Conservation (phyloP, 2,329 filamentous ascomycete genomes). For the Verticillium alfalfae region DNA sequence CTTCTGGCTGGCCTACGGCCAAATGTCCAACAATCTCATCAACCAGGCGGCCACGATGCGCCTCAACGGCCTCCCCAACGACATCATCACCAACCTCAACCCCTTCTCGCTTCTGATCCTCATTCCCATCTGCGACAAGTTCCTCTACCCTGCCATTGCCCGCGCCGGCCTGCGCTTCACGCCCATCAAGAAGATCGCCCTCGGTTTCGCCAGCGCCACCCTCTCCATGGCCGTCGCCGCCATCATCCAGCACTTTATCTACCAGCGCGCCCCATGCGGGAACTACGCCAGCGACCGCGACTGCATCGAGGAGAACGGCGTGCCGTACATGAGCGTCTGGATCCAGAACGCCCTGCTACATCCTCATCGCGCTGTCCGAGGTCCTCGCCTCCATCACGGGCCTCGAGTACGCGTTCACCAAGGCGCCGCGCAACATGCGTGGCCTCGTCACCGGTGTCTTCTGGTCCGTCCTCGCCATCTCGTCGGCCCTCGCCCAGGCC, state of each 20-base stretch:
- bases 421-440: constrained; percentile 60
- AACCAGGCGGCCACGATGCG: constrained; percentile 9
- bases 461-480: constrained; percentile 54
- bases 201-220: constrained; percentile 17
- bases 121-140: constrained; percentile 61
- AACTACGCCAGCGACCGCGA: constrained; percentile 35
- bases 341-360: constrained; percentile 29
- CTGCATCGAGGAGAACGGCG: constrained; percentile 24
- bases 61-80: constrained; percentile 7
- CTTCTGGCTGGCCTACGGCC: constrained; percentile 10
- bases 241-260: constrained; percentile 40
- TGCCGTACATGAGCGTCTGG: constrained; percentile 48
- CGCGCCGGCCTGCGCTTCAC: constrained; percentile 51
- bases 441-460: constrained; percentile 50
- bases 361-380: constrained; percentile 22
- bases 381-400: constrained; percentile 28
- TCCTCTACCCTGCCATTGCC: constrained; percentile 53
- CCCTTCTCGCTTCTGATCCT: constrained; percentile 64
- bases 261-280: constrained; percentile 46
- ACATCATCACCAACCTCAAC: constrained; percentile 10
- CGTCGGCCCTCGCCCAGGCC: constrained; percentile 50
- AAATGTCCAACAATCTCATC: constrained; percentile 7
- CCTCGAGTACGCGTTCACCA: constrained; percentile 60
- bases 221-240: constrained; percentile 23
- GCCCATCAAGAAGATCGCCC: constrained; percentile 58